phyloP scores from a whole-genome alignment of 805 yeast species.

The Sungouiella thailandica region DNA sequence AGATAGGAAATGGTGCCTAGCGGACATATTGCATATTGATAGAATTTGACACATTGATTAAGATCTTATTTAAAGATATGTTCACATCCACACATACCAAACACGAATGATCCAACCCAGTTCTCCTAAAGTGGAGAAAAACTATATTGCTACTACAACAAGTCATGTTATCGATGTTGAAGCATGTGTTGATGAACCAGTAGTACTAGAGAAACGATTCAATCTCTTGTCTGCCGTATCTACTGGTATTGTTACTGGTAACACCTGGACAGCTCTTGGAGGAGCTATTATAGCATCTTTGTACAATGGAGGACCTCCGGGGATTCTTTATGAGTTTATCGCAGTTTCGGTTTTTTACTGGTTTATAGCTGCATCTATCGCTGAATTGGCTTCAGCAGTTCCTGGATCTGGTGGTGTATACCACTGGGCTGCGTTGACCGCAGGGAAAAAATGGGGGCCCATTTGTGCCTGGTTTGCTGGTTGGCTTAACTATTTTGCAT shows the following conservation, averaged over 20 bases:
- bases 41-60: no score
- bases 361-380: neutral
- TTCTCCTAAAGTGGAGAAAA: no score
- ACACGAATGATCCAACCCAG: no score
- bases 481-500: neutral
- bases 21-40: no score
- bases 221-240: neutral
- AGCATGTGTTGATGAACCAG: no score
- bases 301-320: neutral
- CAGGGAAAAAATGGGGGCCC: neutral
- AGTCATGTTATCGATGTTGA: no score
- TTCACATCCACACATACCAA: no score
- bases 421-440: neutral
- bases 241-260: neutral
- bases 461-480: neutral
- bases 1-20: no score
- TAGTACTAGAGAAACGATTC: neutral
- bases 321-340: neutral
- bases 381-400: neutral
- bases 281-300: neutral
- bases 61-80: no score
- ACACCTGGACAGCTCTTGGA: neutral
- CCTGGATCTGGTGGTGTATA: neutral
- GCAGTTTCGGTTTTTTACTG: neutral
- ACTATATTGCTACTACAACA: no score